Evolutionary conservation across 805 yeast genomes (phyloP).

Genomic region (Gaillardinia entomophila): DNA sequence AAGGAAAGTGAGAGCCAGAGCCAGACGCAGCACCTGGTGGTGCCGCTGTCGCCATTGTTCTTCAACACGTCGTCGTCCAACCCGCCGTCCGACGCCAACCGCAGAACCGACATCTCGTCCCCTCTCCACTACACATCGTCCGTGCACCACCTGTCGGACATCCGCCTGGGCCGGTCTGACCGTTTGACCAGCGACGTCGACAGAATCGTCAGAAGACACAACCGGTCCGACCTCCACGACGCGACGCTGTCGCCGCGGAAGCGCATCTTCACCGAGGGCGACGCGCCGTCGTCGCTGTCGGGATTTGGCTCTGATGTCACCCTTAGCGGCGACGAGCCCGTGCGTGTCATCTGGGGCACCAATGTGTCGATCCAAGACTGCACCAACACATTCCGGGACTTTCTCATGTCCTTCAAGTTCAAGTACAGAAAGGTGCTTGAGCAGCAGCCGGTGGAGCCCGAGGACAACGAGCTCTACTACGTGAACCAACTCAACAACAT

Average conservation of each 20-base stretch:
- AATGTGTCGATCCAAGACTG: conserved; percentile 90
- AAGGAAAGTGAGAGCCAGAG: conserved; percentile 29
- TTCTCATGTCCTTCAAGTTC: conserved; percentile 76
- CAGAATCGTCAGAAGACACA: conserved; percentile 41
- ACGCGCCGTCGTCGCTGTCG: conserved; percentile 18
- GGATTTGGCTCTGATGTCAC: conserved; percentile 21
- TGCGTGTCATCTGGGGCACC: conserved; percentile 97
- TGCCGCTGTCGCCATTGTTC: conserved; percentile 55
- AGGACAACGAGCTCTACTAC: conserved; percentile 71
- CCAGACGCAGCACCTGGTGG: conserved; percentile 31
- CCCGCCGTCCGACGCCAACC: conserved; percentile 27
- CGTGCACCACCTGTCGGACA: conserved; percentile 31
- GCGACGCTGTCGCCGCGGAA: conserved; percentile 61
- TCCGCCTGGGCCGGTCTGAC: conserved; percentile 40
- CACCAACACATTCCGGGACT: conserved; percentile 71
- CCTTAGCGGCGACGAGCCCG: conserved; percentile 53
- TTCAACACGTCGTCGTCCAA: conserved; percentile 45
- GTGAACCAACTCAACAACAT: conserved; percentile 67
- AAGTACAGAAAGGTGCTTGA: conserved; percentile 55
- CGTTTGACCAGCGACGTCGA: conserved; percentile 38
- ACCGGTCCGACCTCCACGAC: conserved; percentile 79
- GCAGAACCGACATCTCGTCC: conserved; percentile 36
- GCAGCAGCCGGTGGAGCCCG: conserved; percentile 30
- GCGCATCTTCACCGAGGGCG: conserved; percentile 47
- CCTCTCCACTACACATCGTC: conserved; percentile 48